phyloP scores from a whole-genome alignment of 2,329 filamentous ascomycete genomes.

The Aureobasidium pullulans region DNA sequence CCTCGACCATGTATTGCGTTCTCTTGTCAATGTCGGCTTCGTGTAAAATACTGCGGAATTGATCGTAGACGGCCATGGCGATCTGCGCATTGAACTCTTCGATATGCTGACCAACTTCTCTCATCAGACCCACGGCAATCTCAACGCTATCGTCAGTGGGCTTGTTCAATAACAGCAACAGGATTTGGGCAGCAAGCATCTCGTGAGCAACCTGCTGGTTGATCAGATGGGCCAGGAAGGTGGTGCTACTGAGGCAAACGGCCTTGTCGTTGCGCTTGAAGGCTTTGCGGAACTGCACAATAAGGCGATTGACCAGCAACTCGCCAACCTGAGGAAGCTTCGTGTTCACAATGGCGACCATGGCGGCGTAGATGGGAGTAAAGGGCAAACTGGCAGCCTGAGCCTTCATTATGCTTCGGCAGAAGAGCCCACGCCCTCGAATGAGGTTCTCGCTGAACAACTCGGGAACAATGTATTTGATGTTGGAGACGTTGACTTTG shows the following conservation, averaged over 20 bases:
- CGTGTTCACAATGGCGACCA: constrained; percentile 94
- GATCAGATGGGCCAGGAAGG: constrained; percentile 88
- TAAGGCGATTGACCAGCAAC: constrained; percentile 72
- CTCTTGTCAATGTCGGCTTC: constrained; percentile 96
- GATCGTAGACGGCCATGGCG: constrained; percentile 84
- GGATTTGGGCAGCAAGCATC: constrained; percentile 84
- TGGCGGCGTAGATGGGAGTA: constrained; percentile 90
- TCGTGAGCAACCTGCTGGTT: constrained; percentile 96
- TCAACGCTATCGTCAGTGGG: constrained; percentile 97
- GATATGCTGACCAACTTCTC: constrained; percentile 86
- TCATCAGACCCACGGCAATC: constrained; percentile 88
- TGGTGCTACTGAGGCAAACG: constrained; percentile 86
- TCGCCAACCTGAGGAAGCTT: constrained; percentile 94
- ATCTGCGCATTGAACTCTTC: constrained; percentile 93
- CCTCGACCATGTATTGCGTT: constrained; percentile 99
- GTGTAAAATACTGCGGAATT: constrained; percentile 90
- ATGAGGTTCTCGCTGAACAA: constrained; percentile 92
- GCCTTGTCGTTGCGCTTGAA: constrained; percentile 96
- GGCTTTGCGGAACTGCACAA: constrained; percentile 90
- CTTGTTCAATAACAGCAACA: constrained; percentile 86
- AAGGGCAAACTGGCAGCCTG: constrained; percentile 94
- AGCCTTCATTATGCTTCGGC: constrained; percentile 95
- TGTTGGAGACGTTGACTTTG: constrained; percentile 97
- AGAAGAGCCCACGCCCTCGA: constrained; percentile 85
- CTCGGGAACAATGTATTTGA: constrained; percentile 95